Conservation (phyloP, 305 asterid genomes). For the Rubia occidens region DNA sequence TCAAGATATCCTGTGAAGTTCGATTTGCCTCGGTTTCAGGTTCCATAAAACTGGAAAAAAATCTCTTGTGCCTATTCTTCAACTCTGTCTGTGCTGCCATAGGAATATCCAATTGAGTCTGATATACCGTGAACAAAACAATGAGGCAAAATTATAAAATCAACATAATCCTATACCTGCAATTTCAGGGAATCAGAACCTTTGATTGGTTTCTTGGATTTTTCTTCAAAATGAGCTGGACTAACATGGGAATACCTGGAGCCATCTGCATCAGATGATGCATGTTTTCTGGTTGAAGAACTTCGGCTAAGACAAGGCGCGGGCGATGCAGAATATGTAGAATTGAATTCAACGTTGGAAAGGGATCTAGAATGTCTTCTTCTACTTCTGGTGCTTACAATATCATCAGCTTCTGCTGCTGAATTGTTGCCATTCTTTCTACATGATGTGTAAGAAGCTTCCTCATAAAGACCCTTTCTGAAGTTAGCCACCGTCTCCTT, state of each 20-base stretch:
- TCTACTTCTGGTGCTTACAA: slow-evolving; percentile 22
- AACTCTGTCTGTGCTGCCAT: slow-evolving; percentile 47
- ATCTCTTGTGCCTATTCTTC: slow-evolving; percentile 55
- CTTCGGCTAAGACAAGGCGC: slow-evolving; percentile 35
- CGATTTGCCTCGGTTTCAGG: slow-evolving; percentile 36
- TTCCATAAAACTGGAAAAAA: slow-evolving; percentile 39
- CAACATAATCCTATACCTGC: slow-evolving; percentile 31
- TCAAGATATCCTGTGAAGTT: slow-evolving; percentile 56
- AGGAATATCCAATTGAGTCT: neutral
- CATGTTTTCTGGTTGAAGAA: slow-evolving; percentile 37
- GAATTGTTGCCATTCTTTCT: slow-evolving; percentile 25
- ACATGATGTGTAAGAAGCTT: slow-evolving; percentile 52
- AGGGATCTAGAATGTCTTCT: slow-evolving; percentile 50
- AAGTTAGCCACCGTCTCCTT: slow-evolving; percentile 55
- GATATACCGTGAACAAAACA: neutral
- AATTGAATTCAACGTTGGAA: slow-evolving; percentile 41
- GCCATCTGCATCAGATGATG: too few relatives aligned
- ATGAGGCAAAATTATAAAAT: neutral
- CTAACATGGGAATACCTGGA: slow-evolving; percentile 1
- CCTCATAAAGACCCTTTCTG: slow-evolving; percentile 63
- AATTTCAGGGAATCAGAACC: slow-evolving; percentile 31
- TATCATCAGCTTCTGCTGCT: slow-evolving; percentile 18
- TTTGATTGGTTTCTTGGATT: slow-evolving; percentile 24
- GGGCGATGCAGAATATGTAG: slow-evolving; percentile 25
- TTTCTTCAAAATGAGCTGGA: slow-evolving; percentile 20